Evolutionary conservation across 2,329 filamentous ascomycete genomes (phyloP).

Genomic region (Phaeosphaeria sp.): DNA sequence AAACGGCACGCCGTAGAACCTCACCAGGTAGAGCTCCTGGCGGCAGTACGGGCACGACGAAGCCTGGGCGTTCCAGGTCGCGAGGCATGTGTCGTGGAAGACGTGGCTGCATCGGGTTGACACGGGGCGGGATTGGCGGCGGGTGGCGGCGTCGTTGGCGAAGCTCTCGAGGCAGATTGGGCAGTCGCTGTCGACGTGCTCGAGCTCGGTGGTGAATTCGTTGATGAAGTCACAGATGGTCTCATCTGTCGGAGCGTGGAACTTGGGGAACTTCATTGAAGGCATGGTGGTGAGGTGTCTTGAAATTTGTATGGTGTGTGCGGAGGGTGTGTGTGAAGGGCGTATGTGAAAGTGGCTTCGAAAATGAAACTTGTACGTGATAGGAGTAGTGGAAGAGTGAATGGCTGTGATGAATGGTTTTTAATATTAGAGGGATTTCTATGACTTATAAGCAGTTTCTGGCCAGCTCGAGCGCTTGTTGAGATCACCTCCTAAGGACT

Average conservation of each 20-base stretch:
- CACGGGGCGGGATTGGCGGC: neutral
- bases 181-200: neutral
- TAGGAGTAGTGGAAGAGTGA: neutral
- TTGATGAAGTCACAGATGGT: neutral
- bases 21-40: conserved; percentile 2
- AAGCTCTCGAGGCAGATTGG: conserved; percentile 7
- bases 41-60: conserved; percentile 4
- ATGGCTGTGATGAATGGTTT: neutral
- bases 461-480: neutral
- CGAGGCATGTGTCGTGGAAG: conserved; percentile 2
- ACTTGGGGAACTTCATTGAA: neutral
- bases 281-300: neutral
- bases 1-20: neutral
- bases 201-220: neutral
- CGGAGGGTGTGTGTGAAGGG: neutral
- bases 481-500: neutral
- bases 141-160: neutral
- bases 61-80: neutral
- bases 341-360: neutral
- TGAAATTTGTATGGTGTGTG: neutral
- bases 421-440: neutral
- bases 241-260: neutral
- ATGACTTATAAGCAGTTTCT: neutral
- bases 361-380: neutral
- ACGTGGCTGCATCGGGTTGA: neutral